Evolutionary conservation across 805 yeast genomes (phyloP), one percentile per base, ranked within the genome.

Genomic region (Komagataella pastoris): DNA sequence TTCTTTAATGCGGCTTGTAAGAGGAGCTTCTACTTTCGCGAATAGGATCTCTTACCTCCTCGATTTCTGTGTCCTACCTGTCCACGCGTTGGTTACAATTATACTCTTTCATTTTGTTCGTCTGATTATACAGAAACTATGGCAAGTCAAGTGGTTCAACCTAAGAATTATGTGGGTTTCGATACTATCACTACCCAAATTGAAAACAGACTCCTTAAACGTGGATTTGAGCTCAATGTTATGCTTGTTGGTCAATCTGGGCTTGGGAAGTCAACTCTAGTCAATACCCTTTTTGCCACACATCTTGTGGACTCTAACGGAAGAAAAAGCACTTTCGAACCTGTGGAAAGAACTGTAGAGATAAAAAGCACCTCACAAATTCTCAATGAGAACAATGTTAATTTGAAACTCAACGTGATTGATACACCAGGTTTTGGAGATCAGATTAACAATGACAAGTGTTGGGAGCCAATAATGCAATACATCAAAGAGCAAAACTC

Each of bases 371-470:
- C 81, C 24, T 67, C 77, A n/a, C 90, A 84, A 55, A 74, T 77
- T 17, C 74, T 93, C 57, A 68, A 80, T 53, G 99, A 93, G 69
- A 89, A 88, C 65, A 86, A 85, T 57, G 98, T 93, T 53, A 81
- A 83, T 55, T 79, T 93, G 65, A 84, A 84, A 61, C 72, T 93
- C 56, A 90, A 88, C 60, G 81, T 93, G 52, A 87, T 93, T 63
- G 99, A 93, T 65, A 93, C 99, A 3, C 98, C 98, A 18, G 98
- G 98, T 14, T 93, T 88, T 73, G 98, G 97, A 45, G 99, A 93
- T 73, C 96, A 87, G 70, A 85, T 93, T 58, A 87, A 89, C 71
- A 90, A 90, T 68, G 95, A 87, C 61, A 86, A 85, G 68, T 89
- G 95, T 69, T 91, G 97, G 97, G 98, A 90, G 60, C 97, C 97